These are phyloP conservation scores for Monosporascus sp. DNA, from an alignment of 2,329 filamentous ascomycete genomes.

Conservation along the genomic window DNA sequence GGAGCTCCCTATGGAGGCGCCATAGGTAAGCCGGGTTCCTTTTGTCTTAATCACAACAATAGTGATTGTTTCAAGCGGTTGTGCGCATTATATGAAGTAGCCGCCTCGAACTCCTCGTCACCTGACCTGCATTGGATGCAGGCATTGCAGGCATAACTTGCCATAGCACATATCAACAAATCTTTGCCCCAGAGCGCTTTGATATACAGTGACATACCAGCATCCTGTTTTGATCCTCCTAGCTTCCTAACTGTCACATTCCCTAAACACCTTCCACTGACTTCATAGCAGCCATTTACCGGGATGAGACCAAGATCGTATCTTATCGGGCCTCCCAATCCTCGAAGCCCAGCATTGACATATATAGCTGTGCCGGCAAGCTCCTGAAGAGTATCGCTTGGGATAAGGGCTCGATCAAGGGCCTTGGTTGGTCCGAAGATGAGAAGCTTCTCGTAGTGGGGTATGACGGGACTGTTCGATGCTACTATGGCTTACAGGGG, in stretches of 20 bases:
- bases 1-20: slow-evolving; percentile 93
- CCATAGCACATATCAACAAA: too few species aligned
- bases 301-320: slow-evolving; percentile 80
- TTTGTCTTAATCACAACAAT: slow-evolving; percentile 5
- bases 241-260: not conserved
- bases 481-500: slow-evolving; percentile 85
- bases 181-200: not conserved
- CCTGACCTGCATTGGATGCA: not conserved
- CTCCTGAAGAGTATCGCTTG: slow-evolving; percentile 80
- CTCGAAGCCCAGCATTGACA: slow-evolving; percentile 79
- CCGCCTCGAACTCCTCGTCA: too few species aligned
- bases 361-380: slow-evolving; percentile 91
- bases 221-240: not conserved
- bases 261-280: slow-evolving; percentile 18
- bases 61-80: too few species aligned
- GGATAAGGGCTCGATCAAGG: slow-evolving; percentile 84
- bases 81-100: too few species aligned
- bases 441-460: slow-evolving; percentile 87
- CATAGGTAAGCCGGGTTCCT: slow-evolving; percentile 58
- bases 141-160: too few species aligned
- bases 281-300: slow-evolving; percentile 66
- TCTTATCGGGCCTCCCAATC: slow-evolving; percentile 68
- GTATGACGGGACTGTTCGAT: slow-evolving; percentile 82
- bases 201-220: too few species aligned
- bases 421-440: slow-evolving; percentile 93